Base-by-base conservation (phyloP, 768 basidiomycete species). In the Phallus indusiatus region DNA sequence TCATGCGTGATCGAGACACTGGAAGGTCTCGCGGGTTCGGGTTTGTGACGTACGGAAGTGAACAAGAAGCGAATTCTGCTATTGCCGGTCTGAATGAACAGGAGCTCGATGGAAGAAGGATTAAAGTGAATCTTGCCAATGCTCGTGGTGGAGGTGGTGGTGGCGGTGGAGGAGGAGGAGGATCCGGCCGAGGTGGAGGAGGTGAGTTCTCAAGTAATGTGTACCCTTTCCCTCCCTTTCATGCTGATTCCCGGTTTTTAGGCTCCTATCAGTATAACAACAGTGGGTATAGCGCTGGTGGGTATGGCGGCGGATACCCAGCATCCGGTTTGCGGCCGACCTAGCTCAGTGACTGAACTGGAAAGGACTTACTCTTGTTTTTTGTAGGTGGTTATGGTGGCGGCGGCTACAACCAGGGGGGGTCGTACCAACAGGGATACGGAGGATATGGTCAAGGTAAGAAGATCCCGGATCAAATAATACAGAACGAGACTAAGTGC, bases 1-100 rank as follows among this genome's bases (percentile, higher is more conserved):
- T 95, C 72, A 95, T 95, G 94, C 88, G 91, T 77, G 94, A 98
- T 76, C 91, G 94, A 70, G 95, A 96, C 70, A 97, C 95, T 64
- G 90, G 91, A 61, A 91, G 94, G 69, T 95, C 92, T 64, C 88
- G 94, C 70, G 94, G 94, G 69, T 97, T 97, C 72, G 94, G 94
- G 63, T 97, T 97, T 75, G 94, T 97, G 62, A 94, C 90, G 56
- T 94, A 77, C 72, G 71, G 76, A 63, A 69, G 67, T 53, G 56
- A 63, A 35, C 61, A 65, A 47, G 92, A 95, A 71, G 94, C 94
- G 49, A 75, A 87, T 11, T 76, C 76, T 61, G 93, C 94, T 49
- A 95, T 96, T 69, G 61, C 54, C 49, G 75, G 70, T 47, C 75
- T 95, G 70, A 88, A 97, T 74, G 94, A 96, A 69, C 83, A 87